These are phyloP conservation scores for Laguncularia racemosa DNA, from an alignment of 345 rosid genomes.

Conservation along the genomic window DNA sequence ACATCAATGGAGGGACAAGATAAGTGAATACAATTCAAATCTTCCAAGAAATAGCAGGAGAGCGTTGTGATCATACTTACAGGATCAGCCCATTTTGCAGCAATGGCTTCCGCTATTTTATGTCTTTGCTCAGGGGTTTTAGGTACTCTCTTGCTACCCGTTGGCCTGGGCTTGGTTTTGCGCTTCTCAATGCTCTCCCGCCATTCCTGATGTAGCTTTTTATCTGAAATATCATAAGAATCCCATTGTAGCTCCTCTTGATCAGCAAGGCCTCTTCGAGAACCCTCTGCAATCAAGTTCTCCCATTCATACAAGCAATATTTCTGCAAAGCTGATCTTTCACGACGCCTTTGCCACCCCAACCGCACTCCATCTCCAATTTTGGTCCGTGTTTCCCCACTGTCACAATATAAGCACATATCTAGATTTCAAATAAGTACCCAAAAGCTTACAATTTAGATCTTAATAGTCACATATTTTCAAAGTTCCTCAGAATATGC, in stretches of 20 bases:
- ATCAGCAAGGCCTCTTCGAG: constrained; percentile 46
- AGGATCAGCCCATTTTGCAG: constrained; percentile 96
- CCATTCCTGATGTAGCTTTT: constrained; percentile 68
- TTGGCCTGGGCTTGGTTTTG: constrained; percentile 42
- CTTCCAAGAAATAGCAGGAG: no score
- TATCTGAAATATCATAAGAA: constrained; percentile 47
- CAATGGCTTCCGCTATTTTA: constrained; percentile 82
- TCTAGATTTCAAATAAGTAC: no score
- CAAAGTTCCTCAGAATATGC: no score
- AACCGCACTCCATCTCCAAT: constrained; percentile 63
- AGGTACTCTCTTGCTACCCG: constrained; percentile 69
- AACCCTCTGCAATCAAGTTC: constrained; percentile 77
- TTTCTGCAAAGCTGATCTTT: constrained; percentile 52
- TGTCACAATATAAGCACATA: constrained; percentile 13
- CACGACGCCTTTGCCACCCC: constrained; percentile 66
- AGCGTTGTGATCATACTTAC: constrained; percentile 32
- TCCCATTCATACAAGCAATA: constrained; percentile 74
- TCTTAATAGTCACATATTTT: no score
- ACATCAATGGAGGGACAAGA: no score
- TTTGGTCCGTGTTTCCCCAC: constrained; percentile 70
- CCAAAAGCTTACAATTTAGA: no score
- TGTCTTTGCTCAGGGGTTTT: constrained; percentile 73
- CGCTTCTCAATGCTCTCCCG: constrained; percentile 52
- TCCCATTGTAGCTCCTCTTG: constrained; percentile 72
- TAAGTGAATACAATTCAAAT: no score